phyloP scores from a whole-genome alignment of 768 basidiomycete genomes.

The Polyporus arcularius region DNA sequence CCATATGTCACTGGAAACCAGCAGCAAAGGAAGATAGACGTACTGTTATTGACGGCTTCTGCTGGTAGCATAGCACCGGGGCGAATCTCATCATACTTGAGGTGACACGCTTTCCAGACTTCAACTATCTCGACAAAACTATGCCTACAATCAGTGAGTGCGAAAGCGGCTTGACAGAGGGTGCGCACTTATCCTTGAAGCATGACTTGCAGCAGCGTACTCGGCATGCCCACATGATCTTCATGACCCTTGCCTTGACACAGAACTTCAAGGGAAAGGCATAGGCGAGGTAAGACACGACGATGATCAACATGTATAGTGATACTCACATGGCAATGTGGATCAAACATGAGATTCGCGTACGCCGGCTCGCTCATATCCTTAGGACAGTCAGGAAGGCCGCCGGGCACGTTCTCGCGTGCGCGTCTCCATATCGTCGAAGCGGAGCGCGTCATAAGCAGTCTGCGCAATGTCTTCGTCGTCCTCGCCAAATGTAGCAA shows the following conservation, averaged over 20 bases:
- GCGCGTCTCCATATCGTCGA: background rate
- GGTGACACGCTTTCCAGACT: too few species aligned
- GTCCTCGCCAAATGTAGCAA: conserved; percentile 2
- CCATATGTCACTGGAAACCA: too few species aligned
- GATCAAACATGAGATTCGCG: conserved; percentile 26
- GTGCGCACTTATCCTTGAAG: background rate
- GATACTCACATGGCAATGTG: conserved; percentile 32
- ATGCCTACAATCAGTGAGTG: too few species aligned
- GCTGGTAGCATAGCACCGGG: too few species aligned
- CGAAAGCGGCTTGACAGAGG: too few species aligned
- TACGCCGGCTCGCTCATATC: conserved; percentile 1
- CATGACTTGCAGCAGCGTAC: background rate
- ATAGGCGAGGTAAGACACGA: too few species aligned
- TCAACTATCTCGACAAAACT: too few species aligned
- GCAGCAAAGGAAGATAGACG: too few species aligned
- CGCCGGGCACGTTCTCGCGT: background rate
- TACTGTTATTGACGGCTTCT: too few species aligned
- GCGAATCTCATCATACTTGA: too few species aligned
- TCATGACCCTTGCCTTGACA: background rate
- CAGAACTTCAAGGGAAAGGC: background rate
- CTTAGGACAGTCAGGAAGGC: background rate
- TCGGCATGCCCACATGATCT: background rate
- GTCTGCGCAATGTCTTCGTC: background rate
- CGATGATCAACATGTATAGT: too few species aligned
- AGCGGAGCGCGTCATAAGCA: background rate